These are phyloP conservation scores for Curvularia spicifera DNA, from an alignment of 2,329 filamentous ascomycete species.

Conservation along the genomic window DNA sequence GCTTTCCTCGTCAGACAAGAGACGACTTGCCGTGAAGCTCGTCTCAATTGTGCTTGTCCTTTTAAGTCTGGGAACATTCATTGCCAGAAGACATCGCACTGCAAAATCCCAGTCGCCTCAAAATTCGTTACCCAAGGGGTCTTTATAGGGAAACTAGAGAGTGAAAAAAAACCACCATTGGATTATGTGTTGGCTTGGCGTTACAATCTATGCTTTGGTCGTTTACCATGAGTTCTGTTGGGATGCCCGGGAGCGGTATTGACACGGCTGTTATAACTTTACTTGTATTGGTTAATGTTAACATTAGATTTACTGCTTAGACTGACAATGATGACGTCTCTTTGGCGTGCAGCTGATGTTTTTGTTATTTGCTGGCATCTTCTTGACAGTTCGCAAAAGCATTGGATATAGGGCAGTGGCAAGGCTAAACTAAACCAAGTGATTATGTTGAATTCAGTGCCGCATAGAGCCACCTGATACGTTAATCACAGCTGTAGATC, in stretches of 20 bases:
- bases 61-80: constrained; percentile 24
- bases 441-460: too few species aligned
- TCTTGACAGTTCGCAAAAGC: background rate
- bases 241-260: background rate
- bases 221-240: background rate
- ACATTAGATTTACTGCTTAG: constrained; percentile 7
- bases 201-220: constrained; percentile 4
- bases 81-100: constrained; percentile 15
- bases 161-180: background rate
- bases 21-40: constrained; percentile 31
- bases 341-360: background rate
- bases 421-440: too few species aligned
- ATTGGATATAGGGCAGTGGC: too few species aligned
- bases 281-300: constrained; percentile 8
- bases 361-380: background rate
- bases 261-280: background rate
- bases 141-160: constrained; percentile 9
- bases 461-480: too few species aligned
- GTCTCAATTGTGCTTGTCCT: constrained; percentile 31
- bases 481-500: too few species aligned
- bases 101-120: constrained; percentile 1
- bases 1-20: constrained; percentile 27
- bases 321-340: constrained; percentile 4
- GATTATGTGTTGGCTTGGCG: constrained; percentile 9
- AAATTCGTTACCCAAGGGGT: constrained; percentile 15